These are phyloP conservation scores for Lathyrus oleraceus DNA, from an alignment of 306 rosid species.

Conservation along the genomic window DNA sequence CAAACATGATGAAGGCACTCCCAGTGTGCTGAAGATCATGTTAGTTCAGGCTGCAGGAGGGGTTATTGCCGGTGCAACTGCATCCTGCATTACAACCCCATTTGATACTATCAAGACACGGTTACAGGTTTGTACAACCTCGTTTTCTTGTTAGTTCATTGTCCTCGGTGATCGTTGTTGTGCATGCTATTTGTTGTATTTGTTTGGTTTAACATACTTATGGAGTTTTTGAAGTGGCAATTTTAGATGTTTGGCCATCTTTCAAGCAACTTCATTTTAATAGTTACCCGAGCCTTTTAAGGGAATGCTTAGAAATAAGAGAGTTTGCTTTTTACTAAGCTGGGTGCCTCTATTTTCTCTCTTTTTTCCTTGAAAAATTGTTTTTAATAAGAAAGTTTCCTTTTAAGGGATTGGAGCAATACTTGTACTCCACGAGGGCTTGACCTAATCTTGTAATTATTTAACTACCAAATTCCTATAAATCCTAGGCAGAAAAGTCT, in stretches of 20 bases:
- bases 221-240: constrained; percentile 19
- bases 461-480: background rate
- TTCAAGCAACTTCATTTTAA: background rate
- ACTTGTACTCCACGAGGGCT: background rate
- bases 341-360: background rate
- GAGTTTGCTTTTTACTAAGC: background rate
- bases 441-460: background rate
- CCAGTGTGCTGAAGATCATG: constrained; percentile 58
- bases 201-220: background rate
- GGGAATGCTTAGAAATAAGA: background rate
- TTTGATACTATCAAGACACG: constrained; percentile 97
- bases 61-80: constrained; percentile 80
- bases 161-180: constrained; percentile 1
- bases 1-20: constrained; percentile 45
- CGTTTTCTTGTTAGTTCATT: constrained; percentile 22
- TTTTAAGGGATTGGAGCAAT: background rate
- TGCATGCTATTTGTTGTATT: constrained; percentile 4
- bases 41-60: constrained; percentile 90
- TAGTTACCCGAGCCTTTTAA: background rate
- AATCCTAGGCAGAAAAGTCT: background rate
- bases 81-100: constrained; percentile 89
- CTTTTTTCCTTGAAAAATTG: background rate
- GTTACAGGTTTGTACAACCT: constrained; percentile 65
- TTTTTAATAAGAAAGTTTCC: background rate
- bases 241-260: constrained; percentile 11